Percentiles rank a stretch among this genome's conserved stretches.
phyloP scores from a whole-genome alignment of 108 stramenopile genomes.

The Chaetoceros tenuissimus region DNA sequence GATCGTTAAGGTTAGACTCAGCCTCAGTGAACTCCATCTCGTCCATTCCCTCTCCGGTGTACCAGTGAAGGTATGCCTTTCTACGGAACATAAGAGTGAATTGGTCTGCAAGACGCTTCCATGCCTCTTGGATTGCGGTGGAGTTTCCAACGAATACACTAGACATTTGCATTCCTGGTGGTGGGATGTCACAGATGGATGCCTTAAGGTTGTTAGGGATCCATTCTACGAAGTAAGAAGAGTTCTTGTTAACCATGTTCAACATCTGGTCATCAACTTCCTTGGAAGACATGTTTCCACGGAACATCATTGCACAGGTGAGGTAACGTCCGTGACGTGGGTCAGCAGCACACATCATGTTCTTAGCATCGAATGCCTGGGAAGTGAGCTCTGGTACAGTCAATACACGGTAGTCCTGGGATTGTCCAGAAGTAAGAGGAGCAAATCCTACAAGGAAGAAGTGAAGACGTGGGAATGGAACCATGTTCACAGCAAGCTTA shows the following conservation, averaged over 20 bases:
- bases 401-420: constrained; percentile 93
- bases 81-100: constrained; percentile 92
- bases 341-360: constrained; percentile 99
- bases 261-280: constrained; percentile 98
- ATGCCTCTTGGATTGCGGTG: constrained; percentile 91
- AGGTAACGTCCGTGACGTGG: constrained; percentile 99
- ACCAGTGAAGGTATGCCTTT: constrained; percentile 92
- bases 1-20: constrained; percentile 93
- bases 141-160: constrained; percentile 92
- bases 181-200: constrained; percentile 97
- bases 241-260: constrained; percentile 97
- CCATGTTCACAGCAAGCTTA: constrained; percentile 98
- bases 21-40: constrained; percentile 96
- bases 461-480: constrained; percentile 98
- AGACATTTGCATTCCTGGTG: constrained; percentile 91
- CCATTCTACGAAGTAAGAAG: constrained; percentile 98
- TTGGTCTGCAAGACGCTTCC: constrained; percentile 86
- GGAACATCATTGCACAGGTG: constrained; percentile 97
- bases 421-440: constrained; percentile 81
- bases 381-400: constrained; percentile 95
- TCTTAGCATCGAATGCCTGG: constrained; percentile 97
- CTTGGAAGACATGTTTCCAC: constrained; percentile 94
- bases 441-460: constrained; percentile 99
- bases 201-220: constrained; percentile 99
- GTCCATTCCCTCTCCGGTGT: constrained; percentile 93